Percentiles rank a stretch among this genome's conserved stretches.
These are phyloP conservation scores for Colletotrichum sp. DNA, from an alignment of 2,329 filamentous ascomycete genomes.

Conservation along the genomic window DNA sequence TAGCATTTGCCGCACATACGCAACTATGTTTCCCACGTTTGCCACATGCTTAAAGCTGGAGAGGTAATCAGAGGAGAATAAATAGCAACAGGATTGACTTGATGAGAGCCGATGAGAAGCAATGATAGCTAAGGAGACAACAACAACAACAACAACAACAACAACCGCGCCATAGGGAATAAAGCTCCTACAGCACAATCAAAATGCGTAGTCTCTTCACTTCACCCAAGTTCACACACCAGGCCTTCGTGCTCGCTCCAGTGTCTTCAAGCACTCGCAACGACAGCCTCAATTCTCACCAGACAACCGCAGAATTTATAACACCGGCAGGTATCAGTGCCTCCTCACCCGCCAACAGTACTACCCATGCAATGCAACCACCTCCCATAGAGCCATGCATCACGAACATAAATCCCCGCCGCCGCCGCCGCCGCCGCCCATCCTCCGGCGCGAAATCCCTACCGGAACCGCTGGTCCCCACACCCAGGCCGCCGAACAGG, in stretches of 20 bases:
- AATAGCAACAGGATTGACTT: too few relatives aligned
- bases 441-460: not conserved
- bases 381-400: not conserved
- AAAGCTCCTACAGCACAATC: not conserved
- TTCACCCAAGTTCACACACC: too few relatives aligned
- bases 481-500: slow-evolving; percentile 9
- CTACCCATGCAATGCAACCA: not conserved
- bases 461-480: not conserved
- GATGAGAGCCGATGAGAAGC: not conserved
- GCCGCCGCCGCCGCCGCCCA: not conserved
- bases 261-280: not conserved
- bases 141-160: accelerated
- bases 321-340: not conserved
- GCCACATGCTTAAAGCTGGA: too few relatives aligned
- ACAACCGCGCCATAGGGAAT: too few relatives aligned
- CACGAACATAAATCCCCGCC: not conserved
- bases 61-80: too few relatives aligned
- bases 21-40: too few relatives aligned
- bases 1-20: too few relatives aligned
- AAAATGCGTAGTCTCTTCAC: not conserved
- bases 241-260: not conserved
- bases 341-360: not conserved
- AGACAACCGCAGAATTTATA: not conserved
- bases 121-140: accelerated
- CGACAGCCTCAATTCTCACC: not conserved